Evolutionary conservation across 2,329 filamentous ascomycete species (phyloP), one percentile per base, ranked within the genome.

Genomic region (Fusarium proliferatum): DNA sequence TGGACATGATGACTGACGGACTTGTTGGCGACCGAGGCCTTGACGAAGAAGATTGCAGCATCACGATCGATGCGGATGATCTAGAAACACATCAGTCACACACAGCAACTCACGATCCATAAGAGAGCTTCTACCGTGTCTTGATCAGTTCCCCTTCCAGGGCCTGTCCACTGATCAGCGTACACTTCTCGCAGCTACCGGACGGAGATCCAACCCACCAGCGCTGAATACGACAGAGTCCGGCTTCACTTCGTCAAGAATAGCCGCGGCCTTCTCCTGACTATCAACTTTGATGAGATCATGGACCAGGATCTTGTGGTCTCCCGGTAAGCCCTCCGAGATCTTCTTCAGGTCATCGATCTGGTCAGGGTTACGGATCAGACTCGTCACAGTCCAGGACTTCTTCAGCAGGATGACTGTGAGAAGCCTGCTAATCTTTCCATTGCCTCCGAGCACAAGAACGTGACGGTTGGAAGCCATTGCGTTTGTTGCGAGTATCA

Each of bases 401-500:
- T 90, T 89, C 41, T 89, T 85, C 30, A 95, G 87, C 16, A 95
- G 88, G 61, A 94, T 86, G 3, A 91, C 91, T 10, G 93, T 95
- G 17, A 95, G 86, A 38, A 91, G 84, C 46, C 92, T 88, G 71
- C 92, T 88, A 58, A 95, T 84, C 81, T 93, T 93, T 81, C 93
- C 93, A 82, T 94, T 93, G 72, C 93, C 93, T 76, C 93, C 93
- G 58, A 95, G 88, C 63, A 95, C 82, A 63, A 94, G 88, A 61
- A 94, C 87, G 75, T 87, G 84, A 33, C 74, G 77, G 30, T 63
- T 48, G 19, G 73, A 26, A 53, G 67, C 17, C 76, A 78, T 77
- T 49, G 43, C 53, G 33, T 46, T 59, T 5, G 23, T 59, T 51
- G 42, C 21, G 43, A 49, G 36, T 46, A 15, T 28, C 23, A 12